These are phyloP conservation scores for Thalassiosira oceanica DNA, from an alignment of 352 stramenopile genomes.

Conservation along the genomic window DNA sequence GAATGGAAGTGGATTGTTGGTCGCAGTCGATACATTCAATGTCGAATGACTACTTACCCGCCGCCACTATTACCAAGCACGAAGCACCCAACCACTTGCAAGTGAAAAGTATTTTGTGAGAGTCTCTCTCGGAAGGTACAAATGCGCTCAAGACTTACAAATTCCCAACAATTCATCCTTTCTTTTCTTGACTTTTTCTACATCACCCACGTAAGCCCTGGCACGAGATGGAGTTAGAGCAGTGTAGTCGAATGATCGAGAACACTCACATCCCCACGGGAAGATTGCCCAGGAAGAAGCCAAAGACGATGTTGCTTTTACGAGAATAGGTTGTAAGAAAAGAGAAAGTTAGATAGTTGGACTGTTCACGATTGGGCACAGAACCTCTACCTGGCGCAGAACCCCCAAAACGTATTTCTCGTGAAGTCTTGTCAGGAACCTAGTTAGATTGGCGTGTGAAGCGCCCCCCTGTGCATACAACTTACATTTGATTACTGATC, in stretches of 20 bases:
- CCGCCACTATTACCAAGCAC: conserved; percentile 23
- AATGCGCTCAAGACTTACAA: too few relatives aligned
- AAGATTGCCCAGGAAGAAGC: conserved; percentile 25
- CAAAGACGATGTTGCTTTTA: conserved; percentile 29
- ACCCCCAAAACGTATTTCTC: conserved; percentile 23
- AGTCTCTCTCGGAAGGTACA: too few relatives aligned
- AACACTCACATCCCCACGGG: conserved; percentile 19
- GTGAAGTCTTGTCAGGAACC: conserved; percentile 6
- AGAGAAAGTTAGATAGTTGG: too few relatives aligned
- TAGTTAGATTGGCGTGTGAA: not conserved
- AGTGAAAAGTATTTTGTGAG: too few relatives aligned
- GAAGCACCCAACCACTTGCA: conserved; percentile 19
- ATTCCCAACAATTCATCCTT: conserved; percentile 25
- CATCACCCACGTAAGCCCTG: conserved; percentile 10
- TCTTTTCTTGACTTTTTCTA: conserved; percentile 7
- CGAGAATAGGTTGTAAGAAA: too few relatives aligned
- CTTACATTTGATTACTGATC: conserved; percentile 18
- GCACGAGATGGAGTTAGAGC: not conserved
- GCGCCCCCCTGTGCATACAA: not conserved
- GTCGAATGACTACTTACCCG: too few relatives aligned
- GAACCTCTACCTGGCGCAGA: too few relatives aligned
- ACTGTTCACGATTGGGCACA: too few relatives aligned
- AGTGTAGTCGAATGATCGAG: too few relatives aligned
- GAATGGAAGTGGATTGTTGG: too few relatives aligned
- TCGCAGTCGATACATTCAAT: too few relatives aligned